Percentiles rank a stretch among this genome's conserved stretches.
Conservation (phyloP, 2,329 filamentous ascomycete species). For the Didymella keratinophila region DNA sequence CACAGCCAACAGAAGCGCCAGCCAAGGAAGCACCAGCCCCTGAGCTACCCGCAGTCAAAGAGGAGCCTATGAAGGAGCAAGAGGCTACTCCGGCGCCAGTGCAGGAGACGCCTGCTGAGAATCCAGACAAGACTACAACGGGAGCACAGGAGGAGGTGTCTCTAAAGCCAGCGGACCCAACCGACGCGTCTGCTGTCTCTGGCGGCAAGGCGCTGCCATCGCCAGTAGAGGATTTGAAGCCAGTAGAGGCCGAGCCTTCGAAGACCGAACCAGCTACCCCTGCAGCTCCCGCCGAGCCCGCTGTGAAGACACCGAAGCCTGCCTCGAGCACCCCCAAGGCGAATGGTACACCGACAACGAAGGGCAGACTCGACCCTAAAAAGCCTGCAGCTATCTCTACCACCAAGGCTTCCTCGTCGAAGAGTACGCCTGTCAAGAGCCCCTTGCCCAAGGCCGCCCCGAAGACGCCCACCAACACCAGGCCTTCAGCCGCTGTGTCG, state of each 20-base stretch:
- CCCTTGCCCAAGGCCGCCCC: slow-evolving; percentile 41
- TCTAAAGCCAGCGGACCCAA: slow-evolving; percentile 53
- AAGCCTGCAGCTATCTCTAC: slow-evolving; percentile 47
- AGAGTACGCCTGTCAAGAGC: slow-evolving; percentile 41
- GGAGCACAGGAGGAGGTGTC: slow-evolving; percentile 53
- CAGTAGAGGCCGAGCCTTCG: slow-evolving; percentile 11
- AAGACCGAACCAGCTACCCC: not conserved
- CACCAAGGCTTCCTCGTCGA: slow-evolving; percentile 36
- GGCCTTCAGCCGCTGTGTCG: slow-evolving; percentile 27
- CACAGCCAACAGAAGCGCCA: slow-evolving; percentile 12
- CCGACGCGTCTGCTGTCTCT: slow-evolving; percentile 47
- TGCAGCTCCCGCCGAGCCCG: slow-evolving; percentile 7
- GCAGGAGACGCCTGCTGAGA: slow-evolving; percentile 41
- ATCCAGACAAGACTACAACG: slow-evolving; percentile 56
- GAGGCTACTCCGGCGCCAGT: slow-evolving; percentile 6
- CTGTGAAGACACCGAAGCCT: slow-evolving; percentile 25
- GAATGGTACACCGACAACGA: slow-evolving; percentile 32
- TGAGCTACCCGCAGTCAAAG: slow-evolving; percentile 16
- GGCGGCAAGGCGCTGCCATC: slow-evolving; percentile 49
- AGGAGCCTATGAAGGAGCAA: slow-evolving; percentile 11
- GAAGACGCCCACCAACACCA: slow-evolving; percentile 43
- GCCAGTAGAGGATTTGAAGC: slow-evolving; percentile 36
- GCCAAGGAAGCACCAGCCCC: slow-evolving; percentile 12
- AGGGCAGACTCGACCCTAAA: slow-evolving; percentile 38
- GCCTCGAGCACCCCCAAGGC: slow-evolving; percentile 23